Evolutionary conservation across 2,329 filamentous ascomycete species (phyloP), one percentile per base, ranked within the genome.

Genomic region (Botryotinia calthae): DNA sequence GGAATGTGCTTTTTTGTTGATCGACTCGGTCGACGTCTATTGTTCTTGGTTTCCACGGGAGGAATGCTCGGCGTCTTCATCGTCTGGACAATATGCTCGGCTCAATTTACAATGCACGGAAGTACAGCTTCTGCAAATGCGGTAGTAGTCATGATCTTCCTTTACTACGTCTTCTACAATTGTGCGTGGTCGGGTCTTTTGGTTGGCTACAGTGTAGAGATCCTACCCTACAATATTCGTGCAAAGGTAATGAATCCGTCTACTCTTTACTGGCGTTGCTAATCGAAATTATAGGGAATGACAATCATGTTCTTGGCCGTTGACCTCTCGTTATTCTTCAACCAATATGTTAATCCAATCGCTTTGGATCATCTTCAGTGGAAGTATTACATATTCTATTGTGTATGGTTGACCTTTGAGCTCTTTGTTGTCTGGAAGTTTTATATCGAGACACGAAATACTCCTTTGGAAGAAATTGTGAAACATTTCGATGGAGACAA

Each of bases 141-240:
- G 48, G 76, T 78, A 68, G 81, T 85, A 71, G 82, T 81, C 73
- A 84, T 86, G 81, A 85, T 87, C 76, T 87, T 84, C 81, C 80
- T 86, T 72, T 86, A 84, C 81, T 82, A 82, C 64, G 81, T 85
- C 72, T 85, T 86, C 76, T 82, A 80, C 61, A 81, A 82, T 63
- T 76, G 81, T 31, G 77, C 78, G 34, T 80, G 78, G 78, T 74
- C 76, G 58, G 77, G 77, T 28, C 70, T 79, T 46, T 72, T 78
- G 14, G 76, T 77, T 22, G 75, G 75, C 28, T 79, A 79, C 66
- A 72, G 72, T 51, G 78, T 76, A 44, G 78, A 79, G 69, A 79
- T 79, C 54, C 64, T 79, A 54, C 77, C 78, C 34, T 79, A 77
- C 68, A 76, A 76, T 42, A 76, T 79, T 51, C 76, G 77, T 46